Percentiles rank a stretch among this genome's conserved stretches.
These are phyloP conservation scores for Furcasterigmium sp. DNA, from an alignment of 2,329 filamentous ascomycete genomes.

Conservation along the genomic window DNA sequence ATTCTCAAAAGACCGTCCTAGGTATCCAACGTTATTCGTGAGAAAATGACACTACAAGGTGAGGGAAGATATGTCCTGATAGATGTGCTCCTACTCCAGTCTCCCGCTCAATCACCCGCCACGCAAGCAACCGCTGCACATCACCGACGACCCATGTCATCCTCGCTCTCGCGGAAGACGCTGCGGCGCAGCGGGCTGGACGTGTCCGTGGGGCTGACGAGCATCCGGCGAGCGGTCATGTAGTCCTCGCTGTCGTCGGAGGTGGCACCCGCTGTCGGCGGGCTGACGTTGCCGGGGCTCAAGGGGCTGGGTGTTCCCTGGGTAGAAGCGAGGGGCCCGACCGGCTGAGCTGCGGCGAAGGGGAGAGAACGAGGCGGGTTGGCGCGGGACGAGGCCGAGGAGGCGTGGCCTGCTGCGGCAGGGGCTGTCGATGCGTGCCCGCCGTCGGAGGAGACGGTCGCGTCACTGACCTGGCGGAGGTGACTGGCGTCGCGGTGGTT, in stretches of 20 bases:
- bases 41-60: too few relatives aligned
- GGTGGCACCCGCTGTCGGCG: conserved; percentile 15
- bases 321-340: conserved; percentile 1
- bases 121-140: too few relatives aligned
- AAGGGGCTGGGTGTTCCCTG: conserved; percentile 8
- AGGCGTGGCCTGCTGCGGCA: neutral
- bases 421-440: neutral
- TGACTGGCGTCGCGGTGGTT: conserved; percentile 27
- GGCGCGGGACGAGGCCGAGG: conserved; percentile 1
- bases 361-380: neutral
- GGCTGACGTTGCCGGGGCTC: conserved; percentile 17
- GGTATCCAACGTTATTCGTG: neutral
- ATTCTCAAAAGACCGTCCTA: neutral
- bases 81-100: too few relatives aligned
- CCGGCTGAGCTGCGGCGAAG: neutral
- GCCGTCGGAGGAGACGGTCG: conserved; percentile 27
- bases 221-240: conserved; percentile 13
- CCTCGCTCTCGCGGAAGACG: conserved; percentile 34
- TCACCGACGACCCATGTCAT: conserved; percentile 26
- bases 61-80: too few relatives aligned
- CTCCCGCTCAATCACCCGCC: too few relatives aligned
- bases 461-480: conserved; percentile 34
- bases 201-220: conserved; percentile 8
- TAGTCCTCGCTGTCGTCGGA: conserved; percentile 18
- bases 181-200: conserved; percentile 26